A percentile compares a stretch with the other conserved stretches of the same genome.
Conservation (phyloP, 192 early-diverging fungal genomes). For the Backusella parvicylindrica region DNA sequence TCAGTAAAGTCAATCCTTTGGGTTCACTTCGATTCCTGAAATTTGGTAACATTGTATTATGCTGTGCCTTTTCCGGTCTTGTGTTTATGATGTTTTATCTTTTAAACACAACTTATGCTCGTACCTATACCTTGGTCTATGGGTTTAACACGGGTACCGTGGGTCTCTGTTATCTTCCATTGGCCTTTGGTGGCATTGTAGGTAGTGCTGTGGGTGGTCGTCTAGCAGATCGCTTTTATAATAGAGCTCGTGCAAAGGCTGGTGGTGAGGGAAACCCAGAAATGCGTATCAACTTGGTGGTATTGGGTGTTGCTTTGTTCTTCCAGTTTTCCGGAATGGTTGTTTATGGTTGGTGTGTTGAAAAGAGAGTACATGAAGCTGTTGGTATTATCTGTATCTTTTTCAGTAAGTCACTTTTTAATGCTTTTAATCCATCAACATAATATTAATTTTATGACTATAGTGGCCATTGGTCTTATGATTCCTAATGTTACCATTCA, state of each 20-base stretch:
- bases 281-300: constrained; percentile 19
- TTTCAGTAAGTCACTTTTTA: constrained; percentile 16
- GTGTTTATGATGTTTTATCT: constrained; percentile 31
- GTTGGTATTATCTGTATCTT: constrained; percentile 27
- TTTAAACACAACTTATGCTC: constrained; percentile 26
- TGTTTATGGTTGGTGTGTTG: constrained; percentile 33
- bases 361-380: constrained; percentile 28
- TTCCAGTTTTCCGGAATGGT: constrained; percentile 6
- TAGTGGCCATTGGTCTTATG: constrained; percentile 30
- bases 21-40: constrained; percentile 11
- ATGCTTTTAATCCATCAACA: neutral
- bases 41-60: constrained; percentile 21
- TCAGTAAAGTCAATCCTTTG: constrained; percentile 20
- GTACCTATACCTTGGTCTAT: constrained; percentile 35
- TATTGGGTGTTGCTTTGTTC: constrained; percentile 3
- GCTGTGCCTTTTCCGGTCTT: constrained; percentile 16
- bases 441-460: neutral
- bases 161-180: constrained; percentile 32
- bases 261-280: constrained; percentile 20
- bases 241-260: constrained; percentile 1
- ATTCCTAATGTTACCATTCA: constrained; percentile 27
- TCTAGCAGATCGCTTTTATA: constrained; percentile 19
- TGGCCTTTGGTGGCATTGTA: constrained; percentile 25
- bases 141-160: constrained; percentile 21
- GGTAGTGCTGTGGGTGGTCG: constrained; percentile 20